Conservation (phyloP, 257 asterid species). For the Plantago elongata region DNA sequence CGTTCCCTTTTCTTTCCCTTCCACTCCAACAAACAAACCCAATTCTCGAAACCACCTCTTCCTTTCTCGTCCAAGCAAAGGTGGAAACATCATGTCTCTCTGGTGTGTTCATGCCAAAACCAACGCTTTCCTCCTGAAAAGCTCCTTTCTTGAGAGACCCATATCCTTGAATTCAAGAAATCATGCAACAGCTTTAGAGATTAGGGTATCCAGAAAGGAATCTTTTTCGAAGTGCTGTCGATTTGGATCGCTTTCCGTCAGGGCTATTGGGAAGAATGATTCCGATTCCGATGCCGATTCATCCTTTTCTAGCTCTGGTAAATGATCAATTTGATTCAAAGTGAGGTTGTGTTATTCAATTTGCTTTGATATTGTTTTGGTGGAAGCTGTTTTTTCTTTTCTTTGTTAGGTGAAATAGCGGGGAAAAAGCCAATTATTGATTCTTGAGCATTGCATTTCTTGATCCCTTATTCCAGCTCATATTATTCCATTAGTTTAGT, state of each 20-base stretch:
- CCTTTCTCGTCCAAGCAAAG: background rate
- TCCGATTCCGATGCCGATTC: conserved; percentile 45
- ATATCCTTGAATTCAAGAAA: conserved; percentile 38
- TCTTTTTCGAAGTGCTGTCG: conserved; percentile 23
- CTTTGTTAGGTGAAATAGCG: background rate
- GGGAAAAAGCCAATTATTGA: no score
- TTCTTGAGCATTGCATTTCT: no score
- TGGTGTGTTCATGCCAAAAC: conserved; percentile 42
- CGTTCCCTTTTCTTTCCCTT: no score
- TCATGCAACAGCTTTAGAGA: conserved; percentile 33
- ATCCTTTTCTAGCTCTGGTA: conserved; percentile 47
- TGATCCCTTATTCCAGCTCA: no score
- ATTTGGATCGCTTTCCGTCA: conserved; percentile 43
- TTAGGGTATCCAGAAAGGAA: conserved; percentile 36
- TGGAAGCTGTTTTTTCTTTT: background rate
- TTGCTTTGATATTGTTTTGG: background rate
- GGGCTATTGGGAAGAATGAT: conserved; percentile 63
- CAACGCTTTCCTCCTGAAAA: conserved; percentile 38
- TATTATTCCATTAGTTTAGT: no score
- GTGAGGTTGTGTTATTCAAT: background rate
- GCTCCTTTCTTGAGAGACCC: conserved; percentile 51
- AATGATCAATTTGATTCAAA: background rate
- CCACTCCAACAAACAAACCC: background rate
- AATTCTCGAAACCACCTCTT: background rate
- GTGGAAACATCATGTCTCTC: conserved; percentile 36